phyloP scores from a whole-genome alignment of 257 asterid species.

The Ocimum tenuiflorum region DNA sequence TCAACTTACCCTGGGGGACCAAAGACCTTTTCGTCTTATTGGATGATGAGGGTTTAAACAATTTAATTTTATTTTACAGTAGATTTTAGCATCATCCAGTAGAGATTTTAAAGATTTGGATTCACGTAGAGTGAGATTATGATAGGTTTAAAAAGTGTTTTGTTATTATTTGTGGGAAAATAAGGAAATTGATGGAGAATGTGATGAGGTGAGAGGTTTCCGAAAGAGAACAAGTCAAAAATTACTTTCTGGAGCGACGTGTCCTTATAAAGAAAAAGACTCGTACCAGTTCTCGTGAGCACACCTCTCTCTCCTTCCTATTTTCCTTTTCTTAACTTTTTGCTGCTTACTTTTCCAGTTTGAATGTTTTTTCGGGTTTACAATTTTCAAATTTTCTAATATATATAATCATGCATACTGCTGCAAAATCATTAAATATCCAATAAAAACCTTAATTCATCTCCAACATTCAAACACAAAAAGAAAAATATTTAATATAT shows the following conservation, averaged over 20 bases:
- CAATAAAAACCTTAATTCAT: too few relatives aligned
- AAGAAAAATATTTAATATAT: too few relatives aligned
- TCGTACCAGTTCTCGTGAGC: slow-evolving; percentile 20
- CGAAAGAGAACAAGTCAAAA: slow-evolving; percentile 23
- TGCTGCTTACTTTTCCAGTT: neutral
- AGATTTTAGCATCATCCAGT: too few relatives aligned
- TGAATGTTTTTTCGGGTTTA: neutral
- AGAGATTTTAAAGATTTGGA: too few relatives aligned
- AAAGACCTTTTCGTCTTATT: too few relatives aligned
- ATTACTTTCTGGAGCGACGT: slow-evolving; percentile 37
- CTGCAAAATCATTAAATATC: too few relatives aligned
- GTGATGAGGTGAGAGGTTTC: slow-evolving; percentile 1
- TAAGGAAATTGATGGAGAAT: neutral
- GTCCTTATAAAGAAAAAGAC: slow-evolving; percentile 23
- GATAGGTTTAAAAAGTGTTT: neutral
- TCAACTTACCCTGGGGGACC: too few relatives aligned
- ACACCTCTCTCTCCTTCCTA: neutral
- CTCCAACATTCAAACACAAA: too few relatives aligned
- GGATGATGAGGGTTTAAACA: too few relatives aligned
- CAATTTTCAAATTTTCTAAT: neutral
- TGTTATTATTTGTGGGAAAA: neutral
- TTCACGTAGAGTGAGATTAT: too few relatives aligned
- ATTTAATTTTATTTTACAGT: too few relatives aligned
- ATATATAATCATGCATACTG: too few relatives aligned
- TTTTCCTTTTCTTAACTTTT: neutral